Percentiles rank a stretch among this genome's conserved stretches.
phyloP scores from a whole-genome alignment of 2,329 filamentous ascomycete genomes.

The Cladosporium sp. region DNA sequence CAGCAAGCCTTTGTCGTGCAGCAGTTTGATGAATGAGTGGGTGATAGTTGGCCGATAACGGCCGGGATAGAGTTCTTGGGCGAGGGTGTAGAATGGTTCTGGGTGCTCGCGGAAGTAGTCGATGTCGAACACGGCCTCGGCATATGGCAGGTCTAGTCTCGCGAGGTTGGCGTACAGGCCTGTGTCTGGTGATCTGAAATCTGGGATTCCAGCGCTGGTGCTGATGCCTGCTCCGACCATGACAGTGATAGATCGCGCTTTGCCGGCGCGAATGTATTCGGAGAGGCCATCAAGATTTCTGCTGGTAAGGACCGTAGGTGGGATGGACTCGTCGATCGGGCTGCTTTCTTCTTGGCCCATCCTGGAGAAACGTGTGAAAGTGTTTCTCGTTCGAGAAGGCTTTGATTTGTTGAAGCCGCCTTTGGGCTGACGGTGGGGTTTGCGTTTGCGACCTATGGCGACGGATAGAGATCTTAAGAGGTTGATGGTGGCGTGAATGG shows the following conservation, averaged over 20 bases:
- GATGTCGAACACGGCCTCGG: slow-evolving; percentile 94
- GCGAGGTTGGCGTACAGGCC: slow-evolving; percentile 92
- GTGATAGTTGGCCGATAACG: slow-evolving; percentile 84
- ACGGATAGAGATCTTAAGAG: slow-evolving; percentile 18
- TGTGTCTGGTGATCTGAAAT: slow-evolving; percentile 90
- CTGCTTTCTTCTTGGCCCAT: slow-evolving; percentile 87
- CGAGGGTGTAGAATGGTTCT: slow-evolving; percentile 85
- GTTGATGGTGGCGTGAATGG: slow-evolving; percentile 11
- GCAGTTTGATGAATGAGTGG: slow-evolving; percentile 80
- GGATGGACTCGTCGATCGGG: slow-evolving; percentile 59
- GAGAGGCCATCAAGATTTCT: slow-evolving; percentile 72
- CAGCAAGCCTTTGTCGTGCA: slow-evolving; percentile 73
- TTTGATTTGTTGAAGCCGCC: slow-evolving; percentile 15
- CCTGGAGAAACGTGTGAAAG: slow-evolving; percentile 33
- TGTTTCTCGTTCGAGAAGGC: neutral
- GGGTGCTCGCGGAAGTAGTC: slow-evolving; percentile 81
- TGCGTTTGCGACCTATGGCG: slow-evolving; percentile 51
- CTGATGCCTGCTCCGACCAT: slow-evolving; percentile 90
- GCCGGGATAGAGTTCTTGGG: slow-evolving; percentile 87
- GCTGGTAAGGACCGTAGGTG: slow-evolving; percentile 61
- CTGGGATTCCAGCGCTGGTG: slow-evolving; percentile 71
- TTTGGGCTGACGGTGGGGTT: slow-evolving; percentile 37
- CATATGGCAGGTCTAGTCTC: slow-evolving; percentile 77
- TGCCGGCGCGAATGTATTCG: slow-evolving; percentile 70
- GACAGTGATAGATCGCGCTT: slow-evolving; percentile 70